These are phyloP conservation scores for Penicillium sp. DNA, from an alignment of 2,329 filamentous ascomycete species.

Conservation along the genomic window DNA sequence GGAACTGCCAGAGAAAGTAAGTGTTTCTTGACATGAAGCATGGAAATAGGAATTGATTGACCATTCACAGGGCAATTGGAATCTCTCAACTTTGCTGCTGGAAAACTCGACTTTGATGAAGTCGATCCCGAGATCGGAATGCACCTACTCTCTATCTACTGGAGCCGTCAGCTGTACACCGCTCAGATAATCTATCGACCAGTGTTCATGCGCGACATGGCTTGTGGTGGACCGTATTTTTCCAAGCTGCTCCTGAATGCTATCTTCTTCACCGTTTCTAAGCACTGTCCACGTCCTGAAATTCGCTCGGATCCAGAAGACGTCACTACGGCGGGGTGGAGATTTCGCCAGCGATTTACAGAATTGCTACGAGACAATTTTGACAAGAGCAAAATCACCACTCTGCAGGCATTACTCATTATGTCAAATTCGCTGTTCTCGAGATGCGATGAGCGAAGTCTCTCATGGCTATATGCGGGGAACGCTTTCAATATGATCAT, in stretches of 20 bases:
- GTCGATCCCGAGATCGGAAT: slow-evolving; percentile 53
- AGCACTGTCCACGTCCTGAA: slow-evolving; percentile 48
- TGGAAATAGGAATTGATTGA: neutral
- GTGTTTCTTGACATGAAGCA: slow-evolving; percentile 3
- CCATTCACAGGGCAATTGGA: slow-evolving; percentile 50
- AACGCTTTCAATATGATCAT: slow-evolving; percentile 54
- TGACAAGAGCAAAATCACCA: slow-evolving; percentile 53
- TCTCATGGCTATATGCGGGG: slow-evolving; percentile 55
- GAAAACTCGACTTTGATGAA: slow-evolving; percentile 56
- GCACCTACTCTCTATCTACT: slow-evolving; percentile 53
- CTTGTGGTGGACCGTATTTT: slow-evolving; percentile 51
- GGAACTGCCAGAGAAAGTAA: slow-evolving; percentile 26
- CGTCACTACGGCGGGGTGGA: slow-evolving; percentile 50
- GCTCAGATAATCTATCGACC: slow-evolving; percentile 52
- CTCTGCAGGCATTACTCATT: slow-evolving; percentile 54
- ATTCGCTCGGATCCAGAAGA: slow-evolving; percentile 49
- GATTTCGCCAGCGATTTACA: slow-evolving; percentile 48
- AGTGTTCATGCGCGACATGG: slow-evolving; percentile 54
- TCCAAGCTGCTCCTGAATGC: slow-evolving; percentile 54
- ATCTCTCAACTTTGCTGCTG: slow-evolving; percentile 46
- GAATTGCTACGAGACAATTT: slow-evolving; percentile 49
- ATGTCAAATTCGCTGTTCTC: slow-evolving; percentile 54
- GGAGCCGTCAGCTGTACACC: slow-evolving; percentile 54
- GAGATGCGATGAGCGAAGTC: slow-evolving; percentile 51
- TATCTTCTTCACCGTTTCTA: slow-evolving; percentile 49